A percentile compares a stretch with the other conserved stretches of the same genome.
Conservation (phyloP, 2,329 filamentous ascomycete species). For the Aspergillus puulaauensis region DNA sequence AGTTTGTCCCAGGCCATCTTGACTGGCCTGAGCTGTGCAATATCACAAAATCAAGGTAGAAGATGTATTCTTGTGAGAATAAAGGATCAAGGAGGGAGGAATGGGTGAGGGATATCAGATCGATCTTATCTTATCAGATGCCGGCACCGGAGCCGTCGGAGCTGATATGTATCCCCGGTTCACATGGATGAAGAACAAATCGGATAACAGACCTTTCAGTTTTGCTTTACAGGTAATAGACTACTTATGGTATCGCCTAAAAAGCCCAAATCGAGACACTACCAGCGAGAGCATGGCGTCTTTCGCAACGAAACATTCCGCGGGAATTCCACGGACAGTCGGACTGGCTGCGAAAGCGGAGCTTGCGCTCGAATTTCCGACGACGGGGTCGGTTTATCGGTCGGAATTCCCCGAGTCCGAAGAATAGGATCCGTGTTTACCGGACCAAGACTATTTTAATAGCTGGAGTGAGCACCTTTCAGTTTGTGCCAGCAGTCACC, state of each 20-base stretch:
- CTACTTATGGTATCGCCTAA: not conserved
- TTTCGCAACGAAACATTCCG: not conserved
- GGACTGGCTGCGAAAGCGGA: not conserved
- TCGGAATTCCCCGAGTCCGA: not conserved
- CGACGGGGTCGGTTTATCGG: not conserved
- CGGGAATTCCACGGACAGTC: not conserved
- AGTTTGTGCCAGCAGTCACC: no score
- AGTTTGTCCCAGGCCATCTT: not conserved
- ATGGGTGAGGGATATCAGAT: not conserved
- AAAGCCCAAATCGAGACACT: not conserved
- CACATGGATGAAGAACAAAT: not conserved
- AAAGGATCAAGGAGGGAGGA: not conserved
- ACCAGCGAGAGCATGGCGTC: not conserved
- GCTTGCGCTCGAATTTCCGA: not conserved
- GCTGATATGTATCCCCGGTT: not conserved
- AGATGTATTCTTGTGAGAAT: not conserved
- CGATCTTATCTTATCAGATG: slow-evolving; percentile 4
- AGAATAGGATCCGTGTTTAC: not conserved
- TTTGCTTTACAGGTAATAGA: not conserved
- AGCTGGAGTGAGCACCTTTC: not conserved
- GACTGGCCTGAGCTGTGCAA: accelerated
- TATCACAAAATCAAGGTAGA: not conserved
- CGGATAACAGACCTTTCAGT: not conserved
- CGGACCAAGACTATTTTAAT: not conserved
- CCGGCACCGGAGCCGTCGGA: not conserved